phyloP scores from a whole-genome alignment of 1,284 basidiomycete species.

The Ceratobasidium sp. region DNA sequence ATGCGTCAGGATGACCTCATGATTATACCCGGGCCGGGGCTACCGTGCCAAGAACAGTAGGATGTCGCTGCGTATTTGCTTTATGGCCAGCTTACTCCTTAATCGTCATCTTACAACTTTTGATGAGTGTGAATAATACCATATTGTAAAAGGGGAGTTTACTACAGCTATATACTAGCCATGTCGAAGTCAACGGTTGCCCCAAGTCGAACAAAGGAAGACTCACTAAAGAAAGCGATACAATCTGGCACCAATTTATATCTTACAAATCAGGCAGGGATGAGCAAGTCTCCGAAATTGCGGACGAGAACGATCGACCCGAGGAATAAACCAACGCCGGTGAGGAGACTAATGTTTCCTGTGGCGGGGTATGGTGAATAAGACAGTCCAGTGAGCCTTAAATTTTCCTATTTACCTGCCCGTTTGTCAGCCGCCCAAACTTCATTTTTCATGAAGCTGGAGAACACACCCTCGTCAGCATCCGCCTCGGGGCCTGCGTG shows the following conservation, averaged over 20 bases:
- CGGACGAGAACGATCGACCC: conserved; percentile 43
- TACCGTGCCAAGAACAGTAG: conserved; percentile 26
- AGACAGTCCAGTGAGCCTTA: background rate
- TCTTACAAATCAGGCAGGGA: conserved; percentile 41
- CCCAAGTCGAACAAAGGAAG: background rate
- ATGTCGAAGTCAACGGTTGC: no score
- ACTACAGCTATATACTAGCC: no score
- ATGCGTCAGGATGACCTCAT: conserved; percentile 36
- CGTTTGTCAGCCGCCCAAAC: conserved; percentile 44
- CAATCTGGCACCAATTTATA: background rate
- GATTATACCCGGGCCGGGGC: conserved; percentile 20
- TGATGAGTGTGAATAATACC: no score
- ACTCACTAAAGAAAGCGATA: background rate
- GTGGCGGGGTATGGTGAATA: background rate
- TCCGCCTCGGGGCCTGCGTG: conserved; percentile 8
- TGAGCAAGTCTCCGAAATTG: conserved; percentile 42
- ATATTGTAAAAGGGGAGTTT: no score
- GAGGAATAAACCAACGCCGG: conserved; percentile 43
- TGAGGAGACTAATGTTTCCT: conserved; percentile 44
- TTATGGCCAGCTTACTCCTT: background rate
- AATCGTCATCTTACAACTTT: no score
- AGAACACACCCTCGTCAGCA: conserved; percentile 41
- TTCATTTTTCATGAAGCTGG: conserved; percentile 43
- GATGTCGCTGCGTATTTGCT: background rate
- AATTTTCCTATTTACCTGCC: conserved; percentile 8